These are phyloP conservation scores for Colletotrichum coccodes DNA, from an alignment of 2,329 filamentous ascomycete species.

Conservation along the genomic window DNA sequence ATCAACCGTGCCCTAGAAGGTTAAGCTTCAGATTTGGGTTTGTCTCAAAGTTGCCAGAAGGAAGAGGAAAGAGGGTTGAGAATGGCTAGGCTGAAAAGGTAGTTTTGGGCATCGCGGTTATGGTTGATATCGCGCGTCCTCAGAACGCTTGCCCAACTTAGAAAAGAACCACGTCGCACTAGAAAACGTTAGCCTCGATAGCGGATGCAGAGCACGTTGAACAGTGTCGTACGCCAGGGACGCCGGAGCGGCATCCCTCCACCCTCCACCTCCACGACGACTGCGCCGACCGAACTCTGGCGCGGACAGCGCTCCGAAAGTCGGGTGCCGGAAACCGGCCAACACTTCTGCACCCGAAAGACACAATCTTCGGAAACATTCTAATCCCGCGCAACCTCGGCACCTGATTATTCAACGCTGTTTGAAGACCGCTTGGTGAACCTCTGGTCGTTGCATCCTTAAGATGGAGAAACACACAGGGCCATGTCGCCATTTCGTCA, in stretches of 20 bases:
- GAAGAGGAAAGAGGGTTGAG: neutral
- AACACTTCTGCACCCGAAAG: neutral
- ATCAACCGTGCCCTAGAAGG: neutral
- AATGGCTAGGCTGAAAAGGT: neutral
- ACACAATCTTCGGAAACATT: neutral
- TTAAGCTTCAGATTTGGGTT: conserved; percentile 6
- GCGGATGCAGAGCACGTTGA: neutral
- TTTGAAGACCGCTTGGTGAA: neutral
- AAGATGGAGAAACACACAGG: neutral
- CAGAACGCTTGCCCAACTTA: neutral
- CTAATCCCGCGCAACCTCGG: neutral
- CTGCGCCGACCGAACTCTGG: conserved; percentile 14
- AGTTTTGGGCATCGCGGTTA: too few species aligned
- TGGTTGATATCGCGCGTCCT: neutral
- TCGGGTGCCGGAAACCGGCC: conserved; percentile 8
- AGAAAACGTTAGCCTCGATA: neutral
- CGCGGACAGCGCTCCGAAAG: neutral
- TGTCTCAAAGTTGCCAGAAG: neutral
- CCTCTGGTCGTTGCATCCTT: neutral
- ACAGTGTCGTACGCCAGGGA: conserved; percentile 17
- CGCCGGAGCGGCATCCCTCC: conserved; percentile 21
- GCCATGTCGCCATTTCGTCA: conserved; percentile 20
- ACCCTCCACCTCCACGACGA: neutral
- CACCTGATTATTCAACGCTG: neutral
- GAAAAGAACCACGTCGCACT: neutral